phyloP scores from a whole-genome alignment of 306 rosid species.

The Erythrophleum fordii region DNA sequence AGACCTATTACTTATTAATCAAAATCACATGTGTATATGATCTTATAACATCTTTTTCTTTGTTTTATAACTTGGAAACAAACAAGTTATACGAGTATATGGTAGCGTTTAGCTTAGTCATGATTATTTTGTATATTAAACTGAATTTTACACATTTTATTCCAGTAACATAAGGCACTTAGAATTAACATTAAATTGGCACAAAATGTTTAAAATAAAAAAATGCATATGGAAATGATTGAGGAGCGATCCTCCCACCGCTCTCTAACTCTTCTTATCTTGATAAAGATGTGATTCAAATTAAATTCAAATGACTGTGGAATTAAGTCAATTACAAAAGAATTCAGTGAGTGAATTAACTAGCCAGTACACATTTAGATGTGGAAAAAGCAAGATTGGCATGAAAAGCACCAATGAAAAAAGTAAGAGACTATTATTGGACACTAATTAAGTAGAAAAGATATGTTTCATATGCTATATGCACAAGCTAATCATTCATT shows the following conservation, averaged over 20 bases:
- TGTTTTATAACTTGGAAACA: no score
- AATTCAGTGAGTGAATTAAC: neutral
- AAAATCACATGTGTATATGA: no score
- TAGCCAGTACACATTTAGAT: neutral
- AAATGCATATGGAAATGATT: neutral
- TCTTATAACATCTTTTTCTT: no score
- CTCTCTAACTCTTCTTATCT: neutral
- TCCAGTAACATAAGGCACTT: no score
- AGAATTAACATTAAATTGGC: no score
- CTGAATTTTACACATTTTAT: no score
- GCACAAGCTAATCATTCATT: neutral
- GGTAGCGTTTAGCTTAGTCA: no score
- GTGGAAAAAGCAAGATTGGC: neutral
- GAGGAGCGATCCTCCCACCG: neutral
- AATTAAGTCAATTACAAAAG: neutral
- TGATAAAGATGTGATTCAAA: neutral
- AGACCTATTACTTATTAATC: no score
- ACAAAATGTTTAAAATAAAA: no score
- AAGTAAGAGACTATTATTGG: constrained; percentile 9
- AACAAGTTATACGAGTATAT: no score
- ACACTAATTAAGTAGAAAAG: constrained; percentile 26
- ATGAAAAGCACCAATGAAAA: neutral
- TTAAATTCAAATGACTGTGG: neutral
- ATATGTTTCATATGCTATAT: no score
- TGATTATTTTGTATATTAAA: no score